Base-by-base conservation (phyloP, 2,329 filamentous ascomycete species). In the Emergomyces africanus region DNA sequence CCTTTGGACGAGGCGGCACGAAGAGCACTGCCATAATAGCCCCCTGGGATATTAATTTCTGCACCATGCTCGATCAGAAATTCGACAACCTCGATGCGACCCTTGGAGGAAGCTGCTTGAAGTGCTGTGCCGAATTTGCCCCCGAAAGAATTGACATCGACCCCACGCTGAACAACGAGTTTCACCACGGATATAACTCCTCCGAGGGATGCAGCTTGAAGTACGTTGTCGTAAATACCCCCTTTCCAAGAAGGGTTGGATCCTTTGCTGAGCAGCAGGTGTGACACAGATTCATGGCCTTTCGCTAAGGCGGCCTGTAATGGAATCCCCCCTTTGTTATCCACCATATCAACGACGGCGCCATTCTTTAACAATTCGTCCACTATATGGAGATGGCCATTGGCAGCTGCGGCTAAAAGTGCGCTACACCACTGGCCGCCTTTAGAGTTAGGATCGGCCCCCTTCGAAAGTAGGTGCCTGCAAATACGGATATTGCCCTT, bases 1-100 rank as follows among this genome's bases (percentile, higher is more conserved):
- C 66, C 66, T 2, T 59, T 51, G 48, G 39, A 63, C 5, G 69
- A 66, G 8, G 71, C 70, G 20, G 63, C 62, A 30, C 66, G 59
- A 4, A 64, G 35, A 28, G 58, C 56, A n/a, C 39, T 62, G 28
- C 33, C 49, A 53, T 62, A 28, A 5, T 56, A 20, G 8, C 50
- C 44, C 6, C 55, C 49, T 37, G 50, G 33, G 20, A 35, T 42
- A 58, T 64, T 44, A 39, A 63, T 28, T 18, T 60, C 46, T 3
- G 63, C 63, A 10, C 50, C 50, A 33, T 4, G 8, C 18, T 37
- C 28, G 20, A 54, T 54, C 30, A 33, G 18, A 23, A 41, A 15
- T 15, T 33, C 10, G 15, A 56, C 37, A 23, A 54, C 30, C 14
- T 54, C 35, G 25, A 35, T 15, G 14, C 37, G n/a, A 54, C 28